Percentiles rank a stretch among this genome's conserved stretches.
Conservation (phyloP, 257 asterid species). For the Nicotiana otophora region DNA sequence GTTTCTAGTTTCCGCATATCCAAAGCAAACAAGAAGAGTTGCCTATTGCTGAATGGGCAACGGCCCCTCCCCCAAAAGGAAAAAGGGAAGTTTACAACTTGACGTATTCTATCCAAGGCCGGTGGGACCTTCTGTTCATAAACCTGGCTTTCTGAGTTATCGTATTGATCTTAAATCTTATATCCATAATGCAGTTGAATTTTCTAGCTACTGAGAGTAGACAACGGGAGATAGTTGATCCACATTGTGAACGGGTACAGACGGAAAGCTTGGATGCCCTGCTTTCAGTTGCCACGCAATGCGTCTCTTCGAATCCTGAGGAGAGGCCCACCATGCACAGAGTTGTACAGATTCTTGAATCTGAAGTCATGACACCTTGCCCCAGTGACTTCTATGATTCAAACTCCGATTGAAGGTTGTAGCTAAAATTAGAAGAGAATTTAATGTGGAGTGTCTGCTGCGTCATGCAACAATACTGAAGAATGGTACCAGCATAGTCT, state of each 20-base stretch:
- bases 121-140: background rate
- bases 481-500: conserved; percentile 13
- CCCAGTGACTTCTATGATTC: conserved; percentile 91
- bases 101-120: background rate
- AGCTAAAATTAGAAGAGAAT: conserved; percentile 5
- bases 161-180: background rate
- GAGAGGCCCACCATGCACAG: conserved; percentile 93
- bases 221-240: conserved; percentile 75
- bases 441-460: conserved; percentile 17
- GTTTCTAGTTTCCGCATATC: background rate
- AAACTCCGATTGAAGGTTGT: conserved; percentile 50
- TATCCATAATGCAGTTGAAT: conserved; percentile 52
- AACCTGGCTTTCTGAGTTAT: background rate
- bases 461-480: conserved; percentile 21
- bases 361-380: conserved; percentile 82
- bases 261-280: conserved; percentile 68
- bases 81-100: background rate
- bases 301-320: conserved; percentile 79
- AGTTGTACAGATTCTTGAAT: conserved; percentile 81
- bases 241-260: conserved; percentile 69
- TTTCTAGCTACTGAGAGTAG: conserved; percentile 65
- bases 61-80: background rate
- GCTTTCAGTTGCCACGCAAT: conserved; percentile 70
- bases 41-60: background rate
- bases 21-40: background rate